A percentile compares a stretch with the other conserved stretches of the same genome.
Evolutionary conservation across 106 monocot genomes (phyloP).

Genomic region (Allium fistulosum): DNA sequence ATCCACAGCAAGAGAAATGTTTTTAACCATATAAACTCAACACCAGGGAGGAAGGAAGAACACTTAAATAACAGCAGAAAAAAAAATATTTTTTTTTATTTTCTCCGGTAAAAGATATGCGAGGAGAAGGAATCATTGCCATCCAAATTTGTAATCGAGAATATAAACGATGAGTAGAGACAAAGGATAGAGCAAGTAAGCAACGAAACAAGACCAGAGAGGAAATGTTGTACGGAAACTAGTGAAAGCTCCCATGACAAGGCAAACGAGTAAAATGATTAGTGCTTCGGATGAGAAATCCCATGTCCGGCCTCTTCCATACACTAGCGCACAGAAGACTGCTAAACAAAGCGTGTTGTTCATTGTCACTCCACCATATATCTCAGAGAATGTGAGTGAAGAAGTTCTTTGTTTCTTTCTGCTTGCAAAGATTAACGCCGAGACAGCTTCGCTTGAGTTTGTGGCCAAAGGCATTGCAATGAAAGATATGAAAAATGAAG

Average conservation of each 20-base stretch:
- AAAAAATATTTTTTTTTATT: too few relatives aligned
- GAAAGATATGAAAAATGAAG: slow-evolving; percentile 78
- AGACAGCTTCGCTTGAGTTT: slow-evolving; percentile 78
- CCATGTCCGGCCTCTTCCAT: slow-evolving; percentile 44
- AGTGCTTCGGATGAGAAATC: slow-evolving; percentile 87
- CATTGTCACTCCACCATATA: slow-evolving; percentile 94
- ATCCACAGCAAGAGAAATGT: too few relatives aligned
- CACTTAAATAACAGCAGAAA: too few relatives aligned
- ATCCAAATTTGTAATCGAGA: slow-evolving; percentile 64
- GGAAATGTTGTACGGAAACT: slow-evolving; percentile 84
- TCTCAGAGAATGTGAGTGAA: slow-evolving; percentile 78
- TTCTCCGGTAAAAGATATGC: too few relatives aligned
- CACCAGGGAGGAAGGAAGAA: too few relatives aligned
- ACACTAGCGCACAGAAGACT: slow-evolving; percentile 84
- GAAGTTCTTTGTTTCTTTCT: slow-evolving; percentile 61
- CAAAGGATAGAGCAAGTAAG: slow-evolving; percentile 58
- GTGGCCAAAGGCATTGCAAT: slow-evolving; percentile 78
- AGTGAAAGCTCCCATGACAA: slow-evolving; percentile 81
- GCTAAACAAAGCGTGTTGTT: slow-evolving; percentile 91
- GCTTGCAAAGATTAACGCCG: slow-evolving; percentile 69
- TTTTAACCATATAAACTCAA: too few relatives aligned
- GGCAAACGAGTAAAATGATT: slow-evolving; percentile 65
- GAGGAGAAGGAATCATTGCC: slow-evolving; percentile 34
- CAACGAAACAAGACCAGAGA: slow-evolving; percentile 75
- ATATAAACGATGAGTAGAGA: slow-evolving; percentile 69